Evolutionary conservation across 192 early-diverging fungal species (phyloP).

Genomic region (Radiomyces spectabilis): DNA sequence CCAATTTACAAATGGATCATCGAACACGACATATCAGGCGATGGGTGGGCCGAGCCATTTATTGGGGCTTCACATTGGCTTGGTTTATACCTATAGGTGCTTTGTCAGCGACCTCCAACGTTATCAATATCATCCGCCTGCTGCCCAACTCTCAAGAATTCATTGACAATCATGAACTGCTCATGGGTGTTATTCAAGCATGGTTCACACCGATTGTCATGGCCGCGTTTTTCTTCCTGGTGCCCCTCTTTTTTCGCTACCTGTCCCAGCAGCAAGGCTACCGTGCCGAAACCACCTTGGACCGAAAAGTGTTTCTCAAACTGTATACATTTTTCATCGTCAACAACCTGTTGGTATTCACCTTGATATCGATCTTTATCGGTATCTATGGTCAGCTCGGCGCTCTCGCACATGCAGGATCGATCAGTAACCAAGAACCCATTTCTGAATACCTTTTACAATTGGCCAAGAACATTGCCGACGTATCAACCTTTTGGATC

Average conservation of each 20-base stretch:
- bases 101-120: slow-evolving; percentile 52
- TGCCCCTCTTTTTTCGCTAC: slow-evolving; percentile 56
- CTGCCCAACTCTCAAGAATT: slow-evolving; percentile 38
- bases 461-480: slow-evolving; percentile 27
- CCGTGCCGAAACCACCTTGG: slow-evolving; percentile 56
- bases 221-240: slow-evolving; percentile 50
- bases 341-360: slow-evolving; percentile 64
- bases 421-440: not conserved
- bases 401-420: slow-evolving; percentile 3
- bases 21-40: slow-evolving; percentile 35
- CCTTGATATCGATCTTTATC: slow-evolving; percentile 31
- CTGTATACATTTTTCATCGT: slow-evolving; percentile 72
- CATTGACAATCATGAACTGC: slow-evolving; percentile 38
- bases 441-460: slow-evolving; percentile 14
- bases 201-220: slow-evolving; percentile 60
- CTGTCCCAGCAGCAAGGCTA: slow-evolving; percentile 68
- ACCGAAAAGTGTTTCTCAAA: slow-evolving; percentile 62
- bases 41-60: slow-evolving; percentile 35
- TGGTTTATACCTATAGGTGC: slow-evolving; percentile 62
- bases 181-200: slow-evolving; percentile 57
- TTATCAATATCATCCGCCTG: slow-evolving; percentile 50
- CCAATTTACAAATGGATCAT: slow-evolving; percentile 52
- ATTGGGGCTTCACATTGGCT: slow-evolving; percentile 48
- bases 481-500: slow-evolving; percentile 69
- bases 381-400: slow-evolving; percentile 24